Base-by-base conservation (phyloP, 106 monocot species). In the Agapanthus africanus region DNA sequence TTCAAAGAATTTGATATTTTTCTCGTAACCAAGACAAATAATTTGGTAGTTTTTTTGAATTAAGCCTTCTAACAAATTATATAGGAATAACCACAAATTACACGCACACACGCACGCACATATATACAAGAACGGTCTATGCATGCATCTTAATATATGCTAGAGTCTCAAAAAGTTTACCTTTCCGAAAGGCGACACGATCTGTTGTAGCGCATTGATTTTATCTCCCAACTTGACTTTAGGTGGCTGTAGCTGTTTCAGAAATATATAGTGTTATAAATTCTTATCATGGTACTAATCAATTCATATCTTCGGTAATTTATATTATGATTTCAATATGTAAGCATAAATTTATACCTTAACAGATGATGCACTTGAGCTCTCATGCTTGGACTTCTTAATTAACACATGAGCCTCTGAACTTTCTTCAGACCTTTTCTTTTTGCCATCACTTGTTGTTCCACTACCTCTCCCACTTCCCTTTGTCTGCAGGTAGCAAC, bases 161-260 rank as follows among this genome's bases (percentile, higher is more conserved):
- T 21, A 11, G 8, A 4, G 4, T 31, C 14, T 31, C 1, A 69
- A 38, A 11, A 37, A 40, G 21, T 51, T 50, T 78, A 97, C 95
- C 88, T 92, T 97, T 31, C 95, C 95, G 71, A 91, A 97, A 64
- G 95, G 95, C 36, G 95, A 91, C n/a, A 97, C 95, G 39, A 97
- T 75, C 72, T 91, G 91, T 62, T 97, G 95, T 7, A 97, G 81
- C 11, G 89, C 87, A 47, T 82, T 89, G 66, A 97, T 91, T 65
- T 72, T 91, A 15, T 97, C 95, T 59, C 64, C 80, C 54, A 91
- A 52, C 74, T 89, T 97, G 4, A 89, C 89, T 80, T 86, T 97
- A 59, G 95, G 86, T 18, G 75, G 78, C 68, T 88, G 91, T 59
- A 73, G 31, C 95, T 85, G 77, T 72, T 69, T 44, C 19, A 71